phyloP scores from a whole-genome alignment of 441 rosid species.

The Pelargonium citronellum region DNA sequence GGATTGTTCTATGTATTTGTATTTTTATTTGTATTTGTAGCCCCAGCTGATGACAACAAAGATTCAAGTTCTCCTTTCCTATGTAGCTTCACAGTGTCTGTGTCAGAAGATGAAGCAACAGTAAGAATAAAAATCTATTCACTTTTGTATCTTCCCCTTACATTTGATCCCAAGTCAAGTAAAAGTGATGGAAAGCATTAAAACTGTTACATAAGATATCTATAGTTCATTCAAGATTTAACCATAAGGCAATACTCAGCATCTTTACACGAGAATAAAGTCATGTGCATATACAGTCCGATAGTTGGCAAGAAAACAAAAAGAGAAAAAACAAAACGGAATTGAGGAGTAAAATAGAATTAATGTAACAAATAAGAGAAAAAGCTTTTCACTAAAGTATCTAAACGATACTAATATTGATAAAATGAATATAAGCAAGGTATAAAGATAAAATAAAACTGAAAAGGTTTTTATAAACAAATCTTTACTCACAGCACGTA shows the following conservation, averaged over 20 bases:
- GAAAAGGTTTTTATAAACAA: no score
- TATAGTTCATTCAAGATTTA: neutral
- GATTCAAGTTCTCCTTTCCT: constrained; percentile 65
- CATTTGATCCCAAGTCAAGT: neutral
- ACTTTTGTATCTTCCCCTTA: neutral
- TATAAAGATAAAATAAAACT: neutral
- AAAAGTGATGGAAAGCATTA: neutral
- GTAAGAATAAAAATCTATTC: neutral
- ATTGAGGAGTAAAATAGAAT: neutral
- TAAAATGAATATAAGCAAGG: neutral
- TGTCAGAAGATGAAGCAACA: constrained; percentile 18
- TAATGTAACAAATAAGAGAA: neutral
- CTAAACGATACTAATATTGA: neutral
- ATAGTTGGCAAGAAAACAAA: no score
- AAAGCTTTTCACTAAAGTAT: neutral
- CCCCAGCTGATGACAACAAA: constrained; percentile 49
- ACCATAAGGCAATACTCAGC: neutral
- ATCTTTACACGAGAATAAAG: no score
- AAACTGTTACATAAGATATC: neutral
- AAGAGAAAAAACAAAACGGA: neutral
- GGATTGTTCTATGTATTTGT: constrained; percentile 23
- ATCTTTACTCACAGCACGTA: neutral
- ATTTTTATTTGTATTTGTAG: constrained; percentile 26
- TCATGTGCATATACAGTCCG: no score
- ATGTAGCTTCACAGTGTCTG: constrained; percentile 66